Conservation (phyloP, 73 alveolate genomes). For the Paraurostyla sp. region DNA sequence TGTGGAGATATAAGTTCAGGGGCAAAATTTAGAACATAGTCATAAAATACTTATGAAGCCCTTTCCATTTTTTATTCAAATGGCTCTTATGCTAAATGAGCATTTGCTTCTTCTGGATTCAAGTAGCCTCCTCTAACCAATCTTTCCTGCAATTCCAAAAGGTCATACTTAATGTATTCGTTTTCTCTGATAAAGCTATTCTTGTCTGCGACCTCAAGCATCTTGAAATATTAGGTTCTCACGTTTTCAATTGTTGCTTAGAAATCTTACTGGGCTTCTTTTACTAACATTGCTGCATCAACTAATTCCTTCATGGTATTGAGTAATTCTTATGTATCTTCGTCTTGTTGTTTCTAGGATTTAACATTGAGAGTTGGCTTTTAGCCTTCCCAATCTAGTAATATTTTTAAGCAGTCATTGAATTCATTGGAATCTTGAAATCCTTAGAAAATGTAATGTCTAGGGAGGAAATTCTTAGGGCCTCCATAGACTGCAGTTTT, state of each 20-base stretch:
- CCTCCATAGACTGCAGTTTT: constrained; percentile 68
- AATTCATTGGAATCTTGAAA: constrained; percentile 57
- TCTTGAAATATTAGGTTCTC: constrained; percentile 51
- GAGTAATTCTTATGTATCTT: constrained; percentile 21
- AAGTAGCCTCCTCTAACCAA: constrained; percentile 67
- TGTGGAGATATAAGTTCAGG: constrained; percentile 48
- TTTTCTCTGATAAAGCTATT: constrained; percentile 55
- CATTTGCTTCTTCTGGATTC: constrained; percentile 53
- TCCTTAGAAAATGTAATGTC: constrained; percentile 68
- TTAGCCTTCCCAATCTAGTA: constrained; percentile 41
- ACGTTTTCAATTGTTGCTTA: constrained; percentile 50
- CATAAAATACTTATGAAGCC: constrained; percentile 31
- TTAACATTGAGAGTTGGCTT: not conserved
- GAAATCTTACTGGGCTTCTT: constrained; percentile 37
- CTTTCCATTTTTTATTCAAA: constrained; percentile 42
- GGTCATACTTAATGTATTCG: constrained; percentile 59
- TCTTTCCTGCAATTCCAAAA: constrained; percentile 65
- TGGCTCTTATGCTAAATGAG: not conserved
- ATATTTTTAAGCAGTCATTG: constrained; percentile 43
- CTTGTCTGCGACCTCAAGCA: constrained; percentile 50
- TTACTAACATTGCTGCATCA: constrained; percentile 18
- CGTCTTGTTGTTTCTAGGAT: not conserved
- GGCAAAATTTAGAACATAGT: constrained; percentile 30
- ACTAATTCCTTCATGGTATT: constrained; percentile 55
- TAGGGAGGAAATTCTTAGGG: not conserved